Evolutionary conservation across 192 early-diverging fungal species (phyloP).

Genomic region (Mortierella alpina): DNA sequence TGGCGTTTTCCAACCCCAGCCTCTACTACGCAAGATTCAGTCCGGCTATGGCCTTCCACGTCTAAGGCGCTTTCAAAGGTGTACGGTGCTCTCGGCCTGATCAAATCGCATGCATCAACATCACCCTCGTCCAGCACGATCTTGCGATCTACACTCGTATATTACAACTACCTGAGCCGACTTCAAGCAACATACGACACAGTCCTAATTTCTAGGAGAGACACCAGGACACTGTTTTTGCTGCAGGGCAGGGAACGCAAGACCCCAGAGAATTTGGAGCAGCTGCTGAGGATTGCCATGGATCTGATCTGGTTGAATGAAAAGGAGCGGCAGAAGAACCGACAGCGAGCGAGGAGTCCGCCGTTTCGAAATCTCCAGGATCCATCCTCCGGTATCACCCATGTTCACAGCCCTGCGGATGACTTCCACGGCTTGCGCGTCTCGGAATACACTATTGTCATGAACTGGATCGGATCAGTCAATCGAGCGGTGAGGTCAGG

Average conservation of each 20-base stretch:
- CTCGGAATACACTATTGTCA: slow-evolving; percentile 36
- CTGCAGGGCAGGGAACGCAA: slow-evolving; percentile 30
- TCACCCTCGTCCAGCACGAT: background rate
- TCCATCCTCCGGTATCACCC: background rate
- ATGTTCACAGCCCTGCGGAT: background rate
- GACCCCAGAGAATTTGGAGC: slow-evolving; percentile 24
- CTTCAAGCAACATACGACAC: slow-evolving; percentile 22
- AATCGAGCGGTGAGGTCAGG: background rate
- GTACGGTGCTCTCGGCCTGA: slow-evolving; percentile 10
- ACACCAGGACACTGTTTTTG: slow-evolving; percentile 28
- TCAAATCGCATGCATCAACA: background rate
- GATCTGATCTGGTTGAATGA: slow-evolving; percentile 49
- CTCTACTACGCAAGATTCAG: background rate
- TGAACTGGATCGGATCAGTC: slow-evolving; percentile 46
- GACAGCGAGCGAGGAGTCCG: background rate
- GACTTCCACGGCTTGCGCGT: slow-evolving; percentile 28
- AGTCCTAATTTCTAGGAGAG: slow-evolving; percentile 20
- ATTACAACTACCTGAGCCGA: slow-evolving; percentile 29
- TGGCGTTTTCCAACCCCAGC: slow-evolving; percentile 16
- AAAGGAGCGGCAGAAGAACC: slow-evolving; percentile 21
- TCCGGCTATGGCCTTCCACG: slow-evolving; percentile 30
- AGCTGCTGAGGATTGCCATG: slow-evolving; percentile 22
- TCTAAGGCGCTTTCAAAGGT: slow-evolving; percentile 21
- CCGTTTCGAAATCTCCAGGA: background rate
- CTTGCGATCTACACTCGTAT: background rate